Evolutionary conservation across 73 alveolate species (phyloP), one percentile per base, ranked within the genome.

Genomic region (Symbiodinium natans): DNA sequence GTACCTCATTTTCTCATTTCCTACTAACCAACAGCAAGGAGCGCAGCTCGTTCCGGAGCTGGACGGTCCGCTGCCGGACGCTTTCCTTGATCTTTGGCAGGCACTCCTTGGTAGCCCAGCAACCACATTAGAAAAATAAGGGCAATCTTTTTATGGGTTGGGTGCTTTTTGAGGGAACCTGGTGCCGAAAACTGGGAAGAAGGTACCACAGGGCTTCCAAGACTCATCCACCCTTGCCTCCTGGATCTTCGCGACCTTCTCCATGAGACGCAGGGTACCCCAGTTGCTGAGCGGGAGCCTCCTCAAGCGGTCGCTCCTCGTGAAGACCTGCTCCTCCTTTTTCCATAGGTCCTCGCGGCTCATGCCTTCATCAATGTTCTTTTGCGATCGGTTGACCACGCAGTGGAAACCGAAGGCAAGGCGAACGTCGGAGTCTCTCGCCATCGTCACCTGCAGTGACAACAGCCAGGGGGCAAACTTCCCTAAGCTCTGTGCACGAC

Each of bases 61-160:
- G 86, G 19, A 7, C 34, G 36, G 43, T 59, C 86, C 75, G 59
- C 48, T 42, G 46, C 15, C 88, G 87, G 34, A 90, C 97, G 11
- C 77, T 40, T 8, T 90, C 94, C 73, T 59, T 59, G 94, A 87
- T 87, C 94, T 87, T 87, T 8, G 94, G 94, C 0, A 87, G 86
- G 48, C 94, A 87, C 34, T 86, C 93, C 15, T 86, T n/a, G n/a
- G n/a, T n/a, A n/a, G n/a, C n/a, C n/a, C n/a, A n/a, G n/a, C 92
- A 31, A 83, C 92, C n/a, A n/a, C n/a, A n/a, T n/a, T n/a, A n/a
- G n/a, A n/a, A n/a, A n/a, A n/a, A n/a, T n/a, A n/a, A n/a, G n/a
- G n/a, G n/a, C 68, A 21, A 52, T 27, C 68, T 11, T 43, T 43
- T 5, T 11, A 5, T 43, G 56, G 56, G 56, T 43, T 43, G 5